These are phyloP conservation scores for Solanum pinnatisectum DNA, from an alignment of 257 asterid genomes.

Conservation along the genomic window DNA sequence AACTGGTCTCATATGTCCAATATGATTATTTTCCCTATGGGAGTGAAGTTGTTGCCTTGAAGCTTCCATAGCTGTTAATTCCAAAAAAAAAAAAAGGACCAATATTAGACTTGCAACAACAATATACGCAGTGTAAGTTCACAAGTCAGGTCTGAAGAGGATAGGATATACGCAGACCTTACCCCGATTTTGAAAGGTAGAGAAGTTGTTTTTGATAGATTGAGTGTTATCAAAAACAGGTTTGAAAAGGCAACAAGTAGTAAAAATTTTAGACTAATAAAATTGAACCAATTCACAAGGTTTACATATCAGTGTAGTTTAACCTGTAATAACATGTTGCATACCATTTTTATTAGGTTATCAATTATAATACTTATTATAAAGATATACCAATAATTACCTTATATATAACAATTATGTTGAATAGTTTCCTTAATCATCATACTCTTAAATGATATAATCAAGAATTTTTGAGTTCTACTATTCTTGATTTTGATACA, in stretches of 20 bases:
- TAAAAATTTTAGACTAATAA: neutral
- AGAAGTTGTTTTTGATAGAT: neutral
- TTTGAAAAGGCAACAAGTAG: neutral
- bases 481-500: neutral
- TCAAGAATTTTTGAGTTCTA: neutral
- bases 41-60: constrained; percentile 76
- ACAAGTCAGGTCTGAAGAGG: neutral
- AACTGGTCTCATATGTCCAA: constrained; percentile 39
- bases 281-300: neutral
- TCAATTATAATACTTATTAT: neutral
- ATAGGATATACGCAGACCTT: neutral
- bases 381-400: neutral
- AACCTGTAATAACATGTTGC: neutral
- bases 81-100: neutral
- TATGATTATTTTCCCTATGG: constrained; percentile 26
- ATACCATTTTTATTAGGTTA: neutral
- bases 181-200: neutral
- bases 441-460: neutral
- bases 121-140: neutral
- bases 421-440: neutral
- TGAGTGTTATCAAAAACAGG: neutral
- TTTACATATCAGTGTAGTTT: neutral
- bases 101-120: neutral
- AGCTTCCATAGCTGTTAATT: constrained; percentile 67
- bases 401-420: neutral